These are phyloP conservation scores for Mycena galopus DNA, from an alignment of 768 basidiomycete species.

Conservation along the genomic window DNA sequence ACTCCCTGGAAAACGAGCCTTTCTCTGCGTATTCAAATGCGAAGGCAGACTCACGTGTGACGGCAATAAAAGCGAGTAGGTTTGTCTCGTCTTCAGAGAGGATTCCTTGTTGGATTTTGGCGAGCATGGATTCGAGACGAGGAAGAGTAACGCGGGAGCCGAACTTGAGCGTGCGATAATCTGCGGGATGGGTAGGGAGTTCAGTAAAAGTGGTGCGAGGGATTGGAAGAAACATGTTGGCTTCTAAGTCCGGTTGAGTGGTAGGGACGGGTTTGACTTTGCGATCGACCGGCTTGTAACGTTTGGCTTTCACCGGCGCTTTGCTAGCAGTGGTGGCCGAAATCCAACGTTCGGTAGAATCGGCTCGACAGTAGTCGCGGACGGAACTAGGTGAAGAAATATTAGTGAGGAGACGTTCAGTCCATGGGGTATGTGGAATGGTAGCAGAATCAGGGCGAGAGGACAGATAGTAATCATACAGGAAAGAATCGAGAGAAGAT, in stretches of 20 bases:
- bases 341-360: background rate
- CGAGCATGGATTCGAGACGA: constrained; percentile 37
- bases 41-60: too few species aligned
- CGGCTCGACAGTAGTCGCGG: background rate
- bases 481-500: background rate
- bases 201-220: constrained; percentile 2
- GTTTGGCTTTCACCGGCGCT: background rate
- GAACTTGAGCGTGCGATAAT: constrained; percentile 14
- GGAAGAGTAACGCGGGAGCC: constrained; percentile 24
- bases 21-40: too few species aligned
- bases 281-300: constrained; percentile 25
- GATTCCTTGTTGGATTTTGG: too few species aligned
- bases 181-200: constrained; percentile 27
- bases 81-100: too few species aligned
- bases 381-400: background rate
- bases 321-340: background rate
- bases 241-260: background rate
- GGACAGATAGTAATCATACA: constrained; percentile 8
- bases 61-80: too few species aligned
- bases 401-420: constrained; percentile 8
- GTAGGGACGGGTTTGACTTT: constrained; percentile 20
- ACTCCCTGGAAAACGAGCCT: too few species aligned
- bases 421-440: constrained; percentile 20
- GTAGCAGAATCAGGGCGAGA: background rate
- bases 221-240: constrained; percentile 28